These are phyloP conservation scores for Starmerella powellii DNA, from an alignment of 805 yeast species.

Conservation along the genomic window DNA sequence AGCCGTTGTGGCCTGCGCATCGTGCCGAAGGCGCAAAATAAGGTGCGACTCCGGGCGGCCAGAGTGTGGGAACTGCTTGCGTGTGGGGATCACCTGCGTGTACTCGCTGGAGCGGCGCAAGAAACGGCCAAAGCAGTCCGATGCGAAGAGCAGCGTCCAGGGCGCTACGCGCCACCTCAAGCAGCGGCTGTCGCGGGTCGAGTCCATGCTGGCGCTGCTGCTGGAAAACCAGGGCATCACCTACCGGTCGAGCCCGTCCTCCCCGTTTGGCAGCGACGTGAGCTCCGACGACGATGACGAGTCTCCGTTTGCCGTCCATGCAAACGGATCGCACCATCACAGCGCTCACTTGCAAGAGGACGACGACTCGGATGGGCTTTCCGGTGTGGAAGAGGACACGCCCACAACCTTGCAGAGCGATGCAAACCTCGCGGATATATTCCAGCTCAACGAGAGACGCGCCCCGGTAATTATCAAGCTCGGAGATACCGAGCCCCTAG, in stretches of 20 bases:
- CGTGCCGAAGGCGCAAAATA: conserved; percentile 63
- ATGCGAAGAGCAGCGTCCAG: not conserved
- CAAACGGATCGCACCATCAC: too few species aligned
- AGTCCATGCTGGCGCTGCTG: conserved; percentile 22
- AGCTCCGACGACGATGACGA: not conserved
- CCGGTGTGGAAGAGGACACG: not conserved
- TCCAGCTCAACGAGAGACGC: conserved; percentile 11
- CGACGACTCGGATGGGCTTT: conserved; percentile 4
- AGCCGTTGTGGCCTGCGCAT: conserved; percentile 79
- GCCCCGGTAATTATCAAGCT: conserved; percentile 10
- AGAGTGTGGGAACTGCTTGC: conserved; percentile 62
- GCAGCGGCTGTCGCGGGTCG: conserved; percentile 24
- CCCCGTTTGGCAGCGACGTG: not conserved
- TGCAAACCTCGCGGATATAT: conserved; percentile 2
- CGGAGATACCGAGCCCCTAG: conserved; percentile 12
- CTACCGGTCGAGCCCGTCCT: not conserved
- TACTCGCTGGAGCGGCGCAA: conserved; percentile 22
- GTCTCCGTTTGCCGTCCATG: not conserved
- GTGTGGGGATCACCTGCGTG: conserved; percentile 66
- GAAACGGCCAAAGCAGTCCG: not conserved
- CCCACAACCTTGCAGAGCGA: not conserved
- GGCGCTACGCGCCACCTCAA: not conserved
- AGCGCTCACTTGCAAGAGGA: conserved; percentile 1
- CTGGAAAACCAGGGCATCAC: conserved; percentile 3
- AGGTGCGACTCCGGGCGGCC: conserved; percentile 59